phyloP scores from a whole-genome alignment of 1,139 yeast species.

The Hyphopichia buzzinii region DNA sequence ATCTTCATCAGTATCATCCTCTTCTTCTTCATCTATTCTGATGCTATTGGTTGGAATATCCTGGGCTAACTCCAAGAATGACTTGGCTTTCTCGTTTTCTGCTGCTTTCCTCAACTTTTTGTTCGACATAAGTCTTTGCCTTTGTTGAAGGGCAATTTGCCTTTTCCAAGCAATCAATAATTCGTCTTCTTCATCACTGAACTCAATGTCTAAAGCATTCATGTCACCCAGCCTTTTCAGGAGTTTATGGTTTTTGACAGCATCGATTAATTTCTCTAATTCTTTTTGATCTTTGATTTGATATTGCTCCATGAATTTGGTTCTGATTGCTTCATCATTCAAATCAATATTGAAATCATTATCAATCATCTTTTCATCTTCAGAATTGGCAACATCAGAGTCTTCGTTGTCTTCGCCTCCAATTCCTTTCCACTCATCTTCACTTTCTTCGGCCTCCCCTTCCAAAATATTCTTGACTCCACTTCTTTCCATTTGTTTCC shows the following conservation, averaged over 20 bases:
- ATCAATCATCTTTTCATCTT: constrained; percentile 80
- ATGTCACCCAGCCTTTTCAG: constrained; percentile 57
- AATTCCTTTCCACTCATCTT: constrained; percentile 91
- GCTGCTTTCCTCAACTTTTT: constrained; percentile 47
- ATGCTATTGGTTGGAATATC: constrained; percentile 31
- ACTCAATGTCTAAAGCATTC: constrained; percentile 60
- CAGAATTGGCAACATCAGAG: constrained; percentile 66
- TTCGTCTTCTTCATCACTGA: constrained; percentile 66
- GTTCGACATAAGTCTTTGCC: constrained; percentile 53
- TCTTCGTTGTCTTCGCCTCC: constrained; percentile 81
- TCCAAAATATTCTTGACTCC: constrained; percentile 60
- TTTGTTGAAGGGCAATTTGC: constrained; percentile 55
- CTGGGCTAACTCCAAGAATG: constrained; percentile 72
- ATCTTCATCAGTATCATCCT: constrained; percentile 12
- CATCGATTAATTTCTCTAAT: constrained; percentile 74
- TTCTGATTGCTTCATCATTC: constrained; percentile 59
- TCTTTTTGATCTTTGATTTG: constrained; percentile 66
- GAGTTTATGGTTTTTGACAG: constrained; percentile 79
- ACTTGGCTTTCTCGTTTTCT: constrained; percentile 58
- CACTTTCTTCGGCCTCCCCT: constrained; percentile 94
- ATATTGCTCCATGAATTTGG: constrained; percentile 64
- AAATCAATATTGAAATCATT: constrained; percentile 61
- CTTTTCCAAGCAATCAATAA: constrained; percentile 50
- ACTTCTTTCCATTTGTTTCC: constrained; percentile 49
- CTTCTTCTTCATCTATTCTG: constrained; percentile 26